Conservation (phyloP, 2,329 filamentous ascomycete species). For the Thielaviopsis punctulata region DNA sequence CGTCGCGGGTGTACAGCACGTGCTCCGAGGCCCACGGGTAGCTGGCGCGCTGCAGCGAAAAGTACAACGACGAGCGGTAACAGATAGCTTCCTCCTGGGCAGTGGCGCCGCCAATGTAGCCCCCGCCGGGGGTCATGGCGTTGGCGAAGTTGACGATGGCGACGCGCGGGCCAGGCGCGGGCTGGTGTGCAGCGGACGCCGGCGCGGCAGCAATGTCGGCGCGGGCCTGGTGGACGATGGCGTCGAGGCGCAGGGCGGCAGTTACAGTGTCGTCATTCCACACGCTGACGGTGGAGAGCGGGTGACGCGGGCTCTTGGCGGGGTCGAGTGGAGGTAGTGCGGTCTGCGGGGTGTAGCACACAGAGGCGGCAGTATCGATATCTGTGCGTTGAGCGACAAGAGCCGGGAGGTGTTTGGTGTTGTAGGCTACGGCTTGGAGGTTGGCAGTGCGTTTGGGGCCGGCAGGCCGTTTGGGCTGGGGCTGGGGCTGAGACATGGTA, state of each 20-base stretch:
- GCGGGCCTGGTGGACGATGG: neutral
- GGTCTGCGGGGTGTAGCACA: neutral
- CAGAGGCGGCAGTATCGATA: neutral
- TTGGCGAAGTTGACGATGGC: conserved; percentile 5
- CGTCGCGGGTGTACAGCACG: conserved; percentile 42
- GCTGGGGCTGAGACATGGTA: neutral
- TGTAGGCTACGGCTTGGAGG: neutral
- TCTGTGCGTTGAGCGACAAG: neutral
- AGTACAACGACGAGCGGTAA: conserved; percentile 39
- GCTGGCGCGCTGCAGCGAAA: conserved; percentile 28
- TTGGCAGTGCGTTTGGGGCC: neutral
- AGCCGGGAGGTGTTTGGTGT: neutral
- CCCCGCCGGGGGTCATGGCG: conserved; percentile 35
- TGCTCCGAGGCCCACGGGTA: conserved; percentile 34
- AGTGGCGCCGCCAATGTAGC: conserved; percentile 41
- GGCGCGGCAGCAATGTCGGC: neutral
- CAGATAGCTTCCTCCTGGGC: conserved; percentile 57
- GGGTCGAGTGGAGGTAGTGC: neutral
- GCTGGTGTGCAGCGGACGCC: neutral
- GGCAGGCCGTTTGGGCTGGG: neutral
- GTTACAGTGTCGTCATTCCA: conserved; percentile 3
- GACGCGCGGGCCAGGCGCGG: neutral
- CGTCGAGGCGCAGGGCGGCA: neutral
- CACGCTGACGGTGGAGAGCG: neutral
- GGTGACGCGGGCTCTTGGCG: neutral